phyloP scores from a whole-genome alignment of 257 asterid genomes.

The Scutellaria barbata region DNA sequence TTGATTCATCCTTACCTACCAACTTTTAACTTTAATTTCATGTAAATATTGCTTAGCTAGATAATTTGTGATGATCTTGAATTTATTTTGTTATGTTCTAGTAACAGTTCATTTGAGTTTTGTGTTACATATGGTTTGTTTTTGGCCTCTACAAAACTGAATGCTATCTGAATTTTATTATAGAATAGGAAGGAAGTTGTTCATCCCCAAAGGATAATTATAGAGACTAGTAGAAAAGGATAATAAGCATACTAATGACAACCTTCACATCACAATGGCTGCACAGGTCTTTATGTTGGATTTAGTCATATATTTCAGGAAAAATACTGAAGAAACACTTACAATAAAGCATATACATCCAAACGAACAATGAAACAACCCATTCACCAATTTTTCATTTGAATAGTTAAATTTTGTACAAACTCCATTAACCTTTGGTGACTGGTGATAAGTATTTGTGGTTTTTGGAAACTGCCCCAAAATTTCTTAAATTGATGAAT shows the following conservation, averaged over 20 bases:
- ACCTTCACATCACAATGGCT: not conserved
- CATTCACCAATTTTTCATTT: not conserved
- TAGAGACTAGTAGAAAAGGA: constrained; percentile 16
- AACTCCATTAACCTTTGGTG: not conserved
- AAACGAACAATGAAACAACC: not conserved
- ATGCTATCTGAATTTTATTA: not conserved
- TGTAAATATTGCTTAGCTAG: constrained; percentile 18
- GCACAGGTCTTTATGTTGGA: not conserved
- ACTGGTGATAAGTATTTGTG: not conserved
- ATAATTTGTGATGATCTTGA: constrained; percentile 1
- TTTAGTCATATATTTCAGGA: not conserved
- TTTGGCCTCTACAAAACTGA: constrained; percentile 8
- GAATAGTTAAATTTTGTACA: not conserved
- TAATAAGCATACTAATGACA: not conserved
- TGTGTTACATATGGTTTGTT: not conserved
- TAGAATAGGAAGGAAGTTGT: not conserved
- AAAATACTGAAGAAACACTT: not conserved
- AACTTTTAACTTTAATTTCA: not conserved
- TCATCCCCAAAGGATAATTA: not conserved
- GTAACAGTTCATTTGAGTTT: constrained; percentile 20
- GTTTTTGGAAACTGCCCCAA: not conserved
- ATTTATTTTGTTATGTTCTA: constrained; percentile 11
- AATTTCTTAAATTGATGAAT: not conserved
- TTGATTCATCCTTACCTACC: constrained; percentile 2
- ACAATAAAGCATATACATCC: not conserved